A percentile compares a stretch with the other conserved stretches of the same genome.
Evolutionary conservation across 345 rosid species (phyloP).

Genomic region (Theobroma cacao): DNA sequence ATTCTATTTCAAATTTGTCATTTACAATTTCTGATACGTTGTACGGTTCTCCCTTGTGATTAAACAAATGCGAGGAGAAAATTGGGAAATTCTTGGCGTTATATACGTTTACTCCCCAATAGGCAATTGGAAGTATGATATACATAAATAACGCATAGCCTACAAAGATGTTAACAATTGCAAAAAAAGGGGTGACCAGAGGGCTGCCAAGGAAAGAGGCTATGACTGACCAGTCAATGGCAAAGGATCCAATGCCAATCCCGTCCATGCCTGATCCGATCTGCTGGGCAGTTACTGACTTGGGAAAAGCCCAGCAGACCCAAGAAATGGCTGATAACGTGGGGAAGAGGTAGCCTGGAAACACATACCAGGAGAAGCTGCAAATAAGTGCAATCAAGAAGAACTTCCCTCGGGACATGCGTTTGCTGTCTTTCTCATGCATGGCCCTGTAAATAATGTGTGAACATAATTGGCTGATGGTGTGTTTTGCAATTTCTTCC

Average conservation of each 20-base stretch:
- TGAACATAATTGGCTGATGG: not conserved
- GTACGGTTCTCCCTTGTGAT: constrained; percentile 37
- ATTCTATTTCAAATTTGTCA: constrained; percentile 47
- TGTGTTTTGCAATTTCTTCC: not conserved
- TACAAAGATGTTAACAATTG: constrained; percentile 38
- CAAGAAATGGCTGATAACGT: constrained; percentile 46
- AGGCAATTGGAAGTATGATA: constrained; percentile 36
- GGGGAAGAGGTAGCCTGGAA: constrained; percentile 58
- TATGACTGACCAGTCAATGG: constrained; percentile 53
- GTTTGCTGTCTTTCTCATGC: constrained; percentile 44
- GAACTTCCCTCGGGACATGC: constrained; percentile 63
- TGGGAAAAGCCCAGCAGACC: constrained; percentile 59
- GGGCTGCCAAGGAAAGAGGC: constrained; percentile 61
- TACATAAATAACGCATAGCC: constrained; percentile 40
- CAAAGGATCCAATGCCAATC: constrained; percentile 52
- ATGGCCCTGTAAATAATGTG: constrained; percentile 38
- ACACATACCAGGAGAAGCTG: constrained; percentile 61
- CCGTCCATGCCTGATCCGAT: constrained; percentile 58
- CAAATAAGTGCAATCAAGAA: constrained; percentile 56
- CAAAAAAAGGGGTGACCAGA: constrained; percentile 56
- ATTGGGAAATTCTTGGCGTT: constrained; percentile 46
- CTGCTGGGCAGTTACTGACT: constrained; percentile 54
- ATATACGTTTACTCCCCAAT: constrained; percentile 43
- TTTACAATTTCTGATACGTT: constrained; percentile 49
- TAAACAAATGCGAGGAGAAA: constrained; percentile 49